Conservation (phyloP, 148 eudicot species). For the Camellia lanceoleosa region DNA sequence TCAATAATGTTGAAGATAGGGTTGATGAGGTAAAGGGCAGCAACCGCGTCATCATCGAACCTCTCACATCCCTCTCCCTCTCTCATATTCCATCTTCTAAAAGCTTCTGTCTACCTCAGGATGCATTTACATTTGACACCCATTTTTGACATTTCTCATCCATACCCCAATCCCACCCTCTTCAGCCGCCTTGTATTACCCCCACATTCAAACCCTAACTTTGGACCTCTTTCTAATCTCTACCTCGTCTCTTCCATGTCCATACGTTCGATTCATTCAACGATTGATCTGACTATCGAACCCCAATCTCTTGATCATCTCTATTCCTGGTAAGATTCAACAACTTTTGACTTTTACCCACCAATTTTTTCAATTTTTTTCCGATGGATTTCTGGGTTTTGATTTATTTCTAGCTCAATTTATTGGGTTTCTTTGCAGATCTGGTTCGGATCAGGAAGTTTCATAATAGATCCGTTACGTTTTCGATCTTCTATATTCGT, state of each 20-base stretch:
- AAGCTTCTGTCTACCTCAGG: too few relatives aligned
- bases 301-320: not conserved
- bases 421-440: slow-evolving; percentile 2
- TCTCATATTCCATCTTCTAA: too few relatives aligned
- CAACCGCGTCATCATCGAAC: too few relatives aligned
- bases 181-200: slow-evolving; percentile 5
- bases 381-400: not conserved
- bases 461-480: not conserved
- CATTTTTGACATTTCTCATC: too few relatives aligned
- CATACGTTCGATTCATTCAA: not conserved
- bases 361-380: not conserved
- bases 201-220: slow-evolving; percentile 4
- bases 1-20: too few relatives aligned
- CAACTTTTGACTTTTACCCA: too few relatives aligned
- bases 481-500: not conserved
- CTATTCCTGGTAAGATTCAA: slow-evolving; percentile 8
- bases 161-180: not conserved
- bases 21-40: too few relatives aligned
- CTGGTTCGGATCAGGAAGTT: not conserved
- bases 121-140: too few relatives aligned
- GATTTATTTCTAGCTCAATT: not conserved
- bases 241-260: not conserved
- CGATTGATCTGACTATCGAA: not conserved
- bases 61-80: too few relatives aligned
- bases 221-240: not conserved